Conservation (phyloP, 805 yeast genomes). For the Metschnikowia similis region DNA sequence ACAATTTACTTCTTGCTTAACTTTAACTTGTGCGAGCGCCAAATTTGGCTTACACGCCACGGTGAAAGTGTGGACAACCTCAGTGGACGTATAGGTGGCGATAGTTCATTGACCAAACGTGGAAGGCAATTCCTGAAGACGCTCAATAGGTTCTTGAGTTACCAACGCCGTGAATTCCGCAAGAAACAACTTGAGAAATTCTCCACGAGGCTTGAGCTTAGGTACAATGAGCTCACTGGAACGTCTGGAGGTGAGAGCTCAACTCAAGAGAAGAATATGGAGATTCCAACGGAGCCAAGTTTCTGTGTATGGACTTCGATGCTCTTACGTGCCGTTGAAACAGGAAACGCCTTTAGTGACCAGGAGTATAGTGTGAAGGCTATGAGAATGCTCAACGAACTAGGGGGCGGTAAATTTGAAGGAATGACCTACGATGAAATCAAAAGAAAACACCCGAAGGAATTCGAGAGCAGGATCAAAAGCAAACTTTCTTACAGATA, state of each 20-base stretch:
- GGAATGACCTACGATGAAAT: constrained; percentile 92
- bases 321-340: constrained; percentile 73
- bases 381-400: constrained; percentile 88
- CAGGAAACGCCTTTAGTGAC: constrained; percentile 74
- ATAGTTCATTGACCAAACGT: constrained; percentile 72
- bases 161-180: constrained; percentile 67
- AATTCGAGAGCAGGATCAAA: constrained; percentile 67
- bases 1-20: constrained; percentile 78
- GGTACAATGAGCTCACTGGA: constrained; percentile 31
- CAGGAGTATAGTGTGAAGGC: constrained; percentile 72
- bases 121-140: constrained; percentile 75
- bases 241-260: constrained; percentile 18
- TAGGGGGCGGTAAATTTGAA: constrained; percentile 90
- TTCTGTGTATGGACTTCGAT: constrained; percentile 93
- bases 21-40: constrained; percentile 85
- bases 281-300: constrained; percentile 55
- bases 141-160: constrained; percentile 66
- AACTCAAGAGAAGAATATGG: constrained; percentile 15
- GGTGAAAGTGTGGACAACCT: constrained; percentile 90
- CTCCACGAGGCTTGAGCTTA: constrained; percentile 42
- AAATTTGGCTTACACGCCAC: constrained; percentile 92
- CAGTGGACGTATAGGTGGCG: constrained; percentile 87
- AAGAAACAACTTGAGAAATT: constrained; percentile 54
- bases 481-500: constrained; percentile 84
- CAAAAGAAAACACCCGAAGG: constrained; percentile 65